Evolutionary conservation across 1,284 basidiomycete species (phyloP), one percentile per base, ranked within the genome.

Genomic region (Rhodotorula sp.): DNA sequence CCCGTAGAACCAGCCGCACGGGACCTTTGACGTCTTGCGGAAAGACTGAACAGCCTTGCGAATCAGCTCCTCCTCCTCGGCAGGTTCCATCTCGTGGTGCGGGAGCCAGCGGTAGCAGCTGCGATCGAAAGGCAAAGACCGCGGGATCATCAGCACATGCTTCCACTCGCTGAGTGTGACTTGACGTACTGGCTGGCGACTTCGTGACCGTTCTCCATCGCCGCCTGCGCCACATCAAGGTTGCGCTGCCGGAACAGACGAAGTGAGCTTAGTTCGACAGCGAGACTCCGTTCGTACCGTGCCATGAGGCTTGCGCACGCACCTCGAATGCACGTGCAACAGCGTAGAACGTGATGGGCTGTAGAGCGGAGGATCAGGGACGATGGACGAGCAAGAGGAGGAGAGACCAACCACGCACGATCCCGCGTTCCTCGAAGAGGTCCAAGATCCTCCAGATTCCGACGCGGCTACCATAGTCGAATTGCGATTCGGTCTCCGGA

Each of bases 271-370:
- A 2, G 3, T 34, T 34, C 34, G 34, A 34, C 34, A 34, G 2
- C 5, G 3, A 34, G 34, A 34, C 34, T 34, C n/a, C 34, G 34
- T 34, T 34, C 5, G 34, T 34, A 3, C 5, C 34, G 5, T 34
- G 5, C 3, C 34, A 5, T 5, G 34, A 3, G 34, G 34, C 34
- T 5, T 34, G 34, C 34, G 34, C 5, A 34, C 34, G 34, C 34
- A 75, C 57, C 61, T 80, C 79, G 60, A 80, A 79, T 4, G 80
- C 78, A 46, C 76, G 60, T 14, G 72, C 80, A 10, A 80, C 80
- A 16, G 80, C 79, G 64, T 79, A 80, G 62, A 78, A 79, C 10
- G 79, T 80, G 66, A 79, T 77, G 1, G 78, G 77, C 34, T 34
- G 34, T 34, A 34, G 34, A 34, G 34, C 2, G 3, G 5, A 34